Evolutionary conservation across 2,329 filamentous ascomycete species (phyloP), one percentile per base, ranked within the genome.

Genomic region (Colletotrichum salicis): DNA sequence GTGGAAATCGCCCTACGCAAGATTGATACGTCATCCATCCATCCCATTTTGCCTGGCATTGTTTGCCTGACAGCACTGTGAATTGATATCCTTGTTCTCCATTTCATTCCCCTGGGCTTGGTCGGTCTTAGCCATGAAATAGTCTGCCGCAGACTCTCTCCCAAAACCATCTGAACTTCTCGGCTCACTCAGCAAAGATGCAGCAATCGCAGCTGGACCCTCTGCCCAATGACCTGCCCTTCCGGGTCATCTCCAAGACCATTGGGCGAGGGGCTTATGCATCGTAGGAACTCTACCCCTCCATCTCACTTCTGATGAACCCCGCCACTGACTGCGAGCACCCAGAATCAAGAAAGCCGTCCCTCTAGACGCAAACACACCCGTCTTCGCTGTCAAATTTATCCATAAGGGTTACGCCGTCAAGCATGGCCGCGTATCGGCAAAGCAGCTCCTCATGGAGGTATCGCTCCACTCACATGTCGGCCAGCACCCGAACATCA

Each of bases 181-280:
- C 55, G 35, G 41, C 70, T 73, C 57, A 62, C 63, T 27, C 55
- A 64, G 48, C 5, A 45, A 64, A 73, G 69, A 89, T 90, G 85
- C 86, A 86, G 78, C 88, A 97, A 88, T 97, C 95, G 76, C 96
- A 99, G 84, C 85, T 95, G 76, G 95, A 95, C 79, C 95, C 96
- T 75, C 86, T 98, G 62, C 96, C 96, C 29, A 86, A 79, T 73
- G 91, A 97, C 78, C 87, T 99, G 61, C 96, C 96, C 64, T 99
- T 99, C 82, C 91, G 96, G 75, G 92, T 99, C 79, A 89, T 99
- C 78, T 98, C 96, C 72, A 96, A 96, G 82, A 99, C 96, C 15
- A 97, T 99, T 77, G 96, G 96, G 67, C 93, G 94, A 80, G 96
- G 96, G 77, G 96, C 96, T 77, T 99, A 99, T 88, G 96, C 96